Evolutionary conservation across 1,139 yeast species (phyloP), one percentile per base, ranked within the genome.

Genomic region (Pichia sp.): DNA sequence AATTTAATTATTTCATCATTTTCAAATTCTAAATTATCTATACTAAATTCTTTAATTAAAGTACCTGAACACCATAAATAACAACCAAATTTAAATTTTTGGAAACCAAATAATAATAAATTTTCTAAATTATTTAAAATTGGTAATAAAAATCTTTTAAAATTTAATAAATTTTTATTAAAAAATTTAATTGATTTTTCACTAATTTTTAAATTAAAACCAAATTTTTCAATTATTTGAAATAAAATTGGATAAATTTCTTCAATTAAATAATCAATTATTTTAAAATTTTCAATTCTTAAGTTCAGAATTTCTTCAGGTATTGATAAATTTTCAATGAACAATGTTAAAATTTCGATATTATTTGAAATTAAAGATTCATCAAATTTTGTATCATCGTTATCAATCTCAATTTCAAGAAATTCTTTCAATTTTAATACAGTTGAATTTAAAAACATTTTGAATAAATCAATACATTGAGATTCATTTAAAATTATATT

Each of bases 11-110:
- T 35, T 26, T 41, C 42, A 28, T 38, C 42, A 11, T 23, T 14
- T 20, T 40, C 42, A 26, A 14, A 26, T 7, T 17, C 14, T 28
- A 38, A 42, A 20, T 34, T 33, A 31, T 39, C 43, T 14, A 53
- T 59, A 12, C 54, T 50, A 61, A 74, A 88, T 48, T 84, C 93
- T 46, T 86, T 75, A 40, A 89, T 76, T 24, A 86, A 66, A 5
- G 84, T 73, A 4, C 96, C 96, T 3, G 95, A 81, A 15, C 85
- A 93, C 93, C 95, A 89, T 44, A 89, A 65, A 57, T 82, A 89
- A 59, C 95, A 84, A 2, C 96, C 96, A 55, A 66, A 76, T 34
- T 78, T 75, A 26, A 81, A 81, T 36, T 66, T 63, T 37, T 77
- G 71, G 63, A 86, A 89, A 5, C 93, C 91, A 32, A 71, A 69